A percentile compares a stretch with the other conserved stretches of the same genome.
Conservation (phyloP, 441 rosid genomes). For the Adansonia grandidieri region DNA sequence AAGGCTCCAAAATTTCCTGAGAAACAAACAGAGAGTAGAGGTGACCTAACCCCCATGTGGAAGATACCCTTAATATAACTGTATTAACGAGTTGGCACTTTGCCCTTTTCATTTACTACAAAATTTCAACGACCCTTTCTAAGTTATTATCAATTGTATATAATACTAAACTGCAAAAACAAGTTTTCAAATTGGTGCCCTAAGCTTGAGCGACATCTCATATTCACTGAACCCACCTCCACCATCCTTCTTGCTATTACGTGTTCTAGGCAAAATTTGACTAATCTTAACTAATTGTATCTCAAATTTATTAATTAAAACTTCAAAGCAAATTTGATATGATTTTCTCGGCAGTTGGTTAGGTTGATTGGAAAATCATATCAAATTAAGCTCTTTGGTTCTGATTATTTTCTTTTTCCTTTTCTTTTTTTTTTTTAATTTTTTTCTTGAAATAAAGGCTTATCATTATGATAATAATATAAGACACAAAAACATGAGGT, state of each 20-base stretch:
- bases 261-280: conserved; percentile 19
- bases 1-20: neutral
- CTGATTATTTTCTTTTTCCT: neutral
- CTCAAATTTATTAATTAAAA: neutral
- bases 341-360: conserved; percentile 3
- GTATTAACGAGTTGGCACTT: neutral
- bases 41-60: neutral
- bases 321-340: neutral
- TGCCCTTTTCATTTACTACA: neutral
- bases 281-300: neutral
- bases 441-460: neutral
- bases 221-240: conserved; percentile 19
- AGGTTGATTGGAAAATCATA: conserved; percentile 14
- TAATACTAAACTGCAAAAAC: no score
- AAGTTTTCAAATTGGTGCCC: neutral
- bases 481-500: conserved; percentile 1
- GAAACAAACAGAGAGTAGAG: neutral
- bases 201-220: conserved; percentile 16
- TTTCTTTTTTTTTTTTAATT: neutral
- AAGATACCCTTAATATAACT: neutral
- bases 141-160: neutral
- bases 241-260: conserved; percentile 6
- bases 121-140: neutral
- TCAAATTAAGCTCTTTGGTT: neutral
- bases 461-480: neutral